phyloP scores from a whole-genome alignment of 768 basidiomycete species.

The Mycena sanguinolenta region DNA sequence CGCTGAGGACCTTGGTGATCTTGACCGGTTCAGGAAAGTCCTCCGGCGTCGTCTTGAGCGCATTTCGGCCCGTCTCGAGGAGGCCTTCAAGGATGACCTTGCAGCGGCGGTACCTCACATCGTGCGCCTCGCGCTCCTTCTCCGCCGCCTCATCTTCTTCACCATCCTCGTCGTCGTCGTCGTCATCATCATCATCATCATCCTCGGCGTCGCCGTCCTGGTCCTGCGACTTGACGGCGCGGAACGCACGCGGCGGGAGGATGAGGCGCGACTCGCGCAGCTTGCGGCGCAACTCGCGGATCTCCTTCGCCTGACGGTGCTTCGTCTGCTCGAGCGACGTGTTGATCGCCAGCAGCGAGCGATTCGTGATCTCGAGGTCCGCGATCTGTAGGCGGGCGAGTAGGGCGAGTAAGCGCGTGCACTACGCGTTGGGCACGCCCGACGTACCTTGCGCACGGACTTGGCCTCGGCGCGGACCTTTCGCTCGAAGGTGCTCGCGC shows the following conservation, averaged over 20 bases:
- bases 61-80: conserved; percentile 68
- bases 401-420: not conserved
- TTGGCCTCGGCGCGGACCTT: conserved; percentile 81
- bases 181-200: conserved; percentile 57
- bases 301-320: conserved; percentile 85
- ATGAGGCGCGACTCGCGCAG: conserved; percentile 86
- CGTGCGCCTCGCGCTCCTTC: conserved; percentile 51
- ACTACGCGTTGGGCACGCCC: conserved; percentile 5
- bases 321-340: conserved; percentile 84
- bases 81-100: conserved; percentile 74
- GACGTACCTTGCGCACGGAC: conserved; percentile 85
- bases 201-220: conserved; percentile 56
- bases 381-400: conserved; percentile 71
- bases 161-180: conserved; percentile 60
- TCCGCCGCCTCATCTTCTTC: conserved; percentile 54
- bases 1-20: conserved; percentile 77
- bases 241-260: conserved; percentile 76
- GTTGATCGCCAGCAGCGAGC: conserved; percentile 89
- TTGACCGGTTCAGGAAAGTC: conserved; percentile 63
- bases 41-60: conserved; percentile 69
- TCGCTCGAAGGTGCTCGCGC: conserved; percentile 41
- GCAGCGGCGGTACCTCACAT: conserved; percentile 74
- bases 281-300: conserved; percentile 85
- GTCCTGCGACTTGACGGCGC: conserved; percentile 64
- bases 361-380: conserved; percentile 92